A percentile compares a stretch with the other conserved stretches of the same genome.
These are phyloP conservation scores for Talaromyces wortmannii DNA, from an alignment of 495 filamentous ascomycete species.

Conservation along the genomic window DNA sequence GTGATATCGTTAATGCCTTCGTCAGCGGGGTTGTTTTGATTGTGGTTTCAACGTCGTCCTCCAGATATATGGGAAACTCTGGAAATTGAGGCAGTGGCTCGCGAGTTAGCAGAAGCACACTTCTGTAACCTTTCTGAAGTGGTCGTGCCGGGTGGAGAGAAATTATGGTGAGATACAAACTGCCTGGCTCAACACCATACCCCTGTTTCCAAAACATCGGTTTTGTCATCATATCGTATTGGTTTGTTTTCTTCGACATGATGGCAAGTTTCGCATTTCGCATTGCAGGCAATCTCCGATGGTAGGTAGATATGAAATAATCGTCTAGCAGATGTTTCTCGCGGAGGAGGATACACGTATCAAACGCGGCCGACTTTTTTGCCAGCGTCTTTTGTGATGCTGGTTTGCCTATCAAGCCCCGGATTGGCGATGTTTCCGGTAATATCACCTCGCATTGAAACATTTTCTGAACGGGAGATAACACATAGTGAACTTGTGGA, in stretches of 20 bases:
- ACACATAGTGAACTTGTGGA: constrained; percentile 55
- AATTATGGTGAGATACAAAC: constrained; percentile 61
- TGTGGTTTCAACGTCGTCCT: constrained; percentile 47
- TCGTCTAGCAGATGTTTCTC: constrained; percentile 62
- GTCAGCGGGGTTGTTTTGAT: constrained; percentile 41
- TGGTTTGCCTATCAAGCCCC: constrained; percentile 52
- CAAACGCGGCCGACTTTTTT: constrained; percentile 88
- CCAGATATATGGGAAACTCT: constrained; percentile 63
- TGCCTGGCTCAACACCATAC: constrained; percentile 39
- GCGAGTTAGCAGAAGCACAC: constrained; percentile 68
- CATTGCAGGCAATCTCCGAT: constrained; percentile 73
- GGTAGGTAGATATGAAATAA: constrained; percentile 65
- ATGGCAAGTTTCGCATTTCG: constrained; percentile 85
- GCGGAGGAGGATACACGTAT: constrained; percentile 67
- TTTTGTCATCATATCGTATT: constrained; percentile 75
- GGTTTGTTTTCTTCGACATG: constrained; percentile 61
- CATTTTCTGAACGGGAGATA: constrained; percentile 46
- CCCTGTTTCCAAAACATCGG: constrained; percentile 66
- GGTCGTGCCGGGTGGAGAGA: constrained; percentile 49
- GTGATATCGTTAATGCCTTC: constrained; percentile 29
- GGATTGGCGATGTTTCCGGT: constrained; percentile 69
- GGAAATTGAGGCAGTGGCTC: constrained; percentile 57
- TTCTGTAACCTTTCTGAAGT: constrained; percentile 53
- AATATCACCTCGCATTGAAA: constrained; percentile 79
- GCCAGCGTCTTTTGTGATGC: constrained; percentile 64